phyloP scores from a whole-genome alignment of 805 yeast genomes.

The Saturnispora quitensis region DNA sequence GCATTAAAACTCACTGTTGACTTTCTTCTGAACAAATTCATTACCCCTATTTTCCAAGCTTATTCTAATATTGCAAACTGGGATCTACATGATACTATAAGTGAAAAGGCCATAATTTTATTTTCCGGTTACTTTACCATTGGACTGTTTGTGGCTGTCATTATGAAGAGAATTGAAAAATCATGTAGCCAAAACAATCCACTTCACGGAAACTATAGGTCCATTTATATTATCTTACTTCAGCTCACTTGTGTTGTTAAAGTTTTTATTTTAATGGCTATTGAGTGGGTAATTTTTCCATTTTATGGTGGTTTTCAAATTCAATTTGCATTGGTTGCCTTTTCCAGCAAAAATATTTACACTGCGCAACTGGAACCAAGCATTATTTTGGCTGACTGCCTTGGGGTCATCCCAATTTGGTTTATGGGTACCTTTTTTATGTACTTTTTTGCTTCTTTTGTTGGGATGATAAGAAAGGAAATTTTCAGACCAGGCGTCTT shows the following conservation, averaged over 20 bases:
- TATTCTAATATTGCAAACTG: constrained; percentile 15
- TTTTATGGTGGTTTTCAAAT: constrained; percentile 73
- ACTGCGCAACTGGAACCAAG: constrained; percentile 9
- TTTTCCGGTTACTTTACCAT: constrained; percentile 17
- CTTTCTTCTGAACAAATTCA: constrained; percentile 3
- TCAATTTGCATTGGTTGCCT: constrained; percentile 59
- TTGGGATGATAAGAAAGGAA: constrained; percentile 67
- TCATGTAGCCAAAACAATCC: constrained; percentile 34
- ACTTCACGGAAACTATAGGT: constrained; percentile 41
- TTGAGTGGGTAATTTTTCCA: constrained; percentile 83
- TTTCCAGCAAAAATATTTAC: constrained; percentile 26
- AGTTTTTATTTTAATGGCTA: constrained; percentile 62
- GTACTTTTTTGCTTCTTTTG: constrained; percentile 78
- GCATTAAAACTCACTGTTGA: constrained; percentile 5
- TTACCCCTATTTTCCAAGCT: constrained; percentile 9
- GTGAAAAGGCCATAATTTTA: constrained; percentile 15
- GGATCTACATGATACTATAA: constrained; percentile 16
- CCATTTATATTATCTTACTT: constrained; percentile 41
- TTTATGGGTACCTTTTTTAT: constrained; percentile 72
- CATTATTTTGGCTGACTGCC: not conserved
- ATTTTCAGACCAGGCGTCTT: constrained; percentile 83
- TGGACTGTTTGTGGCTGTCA: constrained; percentile 5
- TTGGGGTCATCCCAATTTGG: constrained; percentile 35
- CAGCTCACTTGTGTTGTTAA: constrained; percentile 56
- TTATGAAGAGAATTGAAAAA: constrained; percentile 22